Base-by-base conservation (phyloP, 495 filamentous ascomycete species). In the Cercophora samala region DNA sequence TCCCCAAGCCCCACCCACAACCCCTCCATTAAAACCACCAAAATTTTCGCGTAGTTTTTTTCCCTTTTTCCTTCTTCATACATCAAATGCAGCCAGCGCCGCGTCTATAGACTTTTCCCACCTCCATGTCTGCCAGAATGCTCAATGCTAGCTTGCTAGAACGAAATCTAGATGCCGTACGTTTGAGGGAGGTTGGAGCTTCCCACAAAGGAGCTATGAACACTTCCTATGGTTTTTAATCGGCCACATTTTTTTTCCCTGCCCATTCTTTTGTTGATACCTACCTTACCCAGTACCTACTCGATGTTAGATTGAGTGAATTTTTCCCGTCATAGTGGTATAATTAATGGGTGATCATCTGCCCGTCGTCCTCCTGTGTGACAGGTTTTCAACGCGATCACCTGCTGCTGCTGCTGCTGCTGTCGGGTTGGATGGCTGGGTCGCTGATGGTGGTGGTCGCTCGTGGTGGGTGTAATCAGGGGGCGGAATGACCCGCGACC, bases 151-250 rank as follows among this genome's bases (percentile, higher is more conserved):
- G 76, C 37, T 77, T 77, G 74, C 75, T 26, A 77, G 74, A 78
- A 68, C 23, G 69, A 60, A 29, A 29, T 5, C 8, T 25, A 22
- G 60, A 62, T 67, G 70, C 75, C 76, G 73, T 70, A 60, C 60
- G 76, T 78, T 78, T 78, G 76, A 78, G 76, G 76, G 76, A 75
- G 66, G 73, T 64, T 74, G 54, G 71, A 77, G 75, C 71, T 58
- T 17, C 26, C 29, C n/a, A n/a, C n/a, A n/a, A n/a, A 29, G 19
- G 13, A 21, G 70, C 72, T n/a, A 22, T 77, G 74, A 77, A 58
- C 72, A 63, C 69, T 76, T 76, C 75, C 75, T 51, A 78, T 78
- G 75, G 69, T 69, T 67, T n/a, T 65, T 54, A 66, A 60, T 53
- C 71, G 73, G 75, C 70, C 52, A 77, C 75, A 77, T 72, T 60